Evolutionary conservation across 2,329 filamentous ascomycete species (phyloP), one percentile per base, ranked within the genome.

Genomic region (Fusarium illudens): DNA sequence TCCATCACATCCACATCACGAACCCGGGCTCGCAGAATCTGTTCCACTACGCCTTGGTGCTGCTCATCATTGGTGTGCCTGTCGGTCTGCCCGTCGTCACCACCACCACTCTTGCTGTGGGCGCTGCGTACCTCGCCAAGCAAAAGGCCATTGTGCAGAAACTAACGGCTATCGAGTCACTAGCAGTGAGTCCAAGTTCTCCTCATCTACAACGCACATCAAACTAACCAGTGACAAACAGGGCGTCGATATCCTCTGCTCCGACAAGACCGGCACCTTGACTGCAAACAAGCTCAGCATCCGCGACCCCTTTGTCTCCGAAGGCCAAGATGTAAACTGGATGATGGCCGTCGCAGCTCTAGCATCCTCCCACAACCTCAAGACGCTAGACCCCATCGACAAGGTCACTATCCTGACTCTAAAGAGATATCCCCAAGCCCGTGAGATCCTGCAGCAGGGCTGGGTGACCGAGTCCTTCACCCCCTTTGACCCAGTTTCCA

Each of bases 271-370:
- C 0, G 65, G 65, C 6, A 68, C 65, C 0, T 4, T 68, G 39
- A 68, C 65, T 0, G 65, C 65, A 0, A 68, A 68, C 1, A 68
- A 68, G 0, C 52, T 68, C 6, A 65, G 60, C 1, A 65, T 68
- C 4, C 15, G 65, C 1, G 65, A 68, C 2, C 65, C 62, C 3
- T 62, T 68, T 20, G 65, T 46, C n/a, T 17, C 60, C 6, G 65
- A 68, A 27, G 65, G 65, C 1, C 30, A 65, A 1, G 65, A 68
- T 0, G 65, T 68, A 13, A 65, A 68, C 5, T 68, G 65, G 65
- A 68, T 68, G 65, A 68, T 68, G 65, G 65, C 65, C 0, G 65
- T 67, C 1, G 65, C 65, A 19, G 65, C 65, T 6, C 48, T 68
- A 0, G 65, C 65, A 7, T 68, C 65, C 0, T 65, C 60, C 0